Base-by-base conservation (phyloP, 192 early-diverging fungal genomes). In the Backusella westeae region DNA sequence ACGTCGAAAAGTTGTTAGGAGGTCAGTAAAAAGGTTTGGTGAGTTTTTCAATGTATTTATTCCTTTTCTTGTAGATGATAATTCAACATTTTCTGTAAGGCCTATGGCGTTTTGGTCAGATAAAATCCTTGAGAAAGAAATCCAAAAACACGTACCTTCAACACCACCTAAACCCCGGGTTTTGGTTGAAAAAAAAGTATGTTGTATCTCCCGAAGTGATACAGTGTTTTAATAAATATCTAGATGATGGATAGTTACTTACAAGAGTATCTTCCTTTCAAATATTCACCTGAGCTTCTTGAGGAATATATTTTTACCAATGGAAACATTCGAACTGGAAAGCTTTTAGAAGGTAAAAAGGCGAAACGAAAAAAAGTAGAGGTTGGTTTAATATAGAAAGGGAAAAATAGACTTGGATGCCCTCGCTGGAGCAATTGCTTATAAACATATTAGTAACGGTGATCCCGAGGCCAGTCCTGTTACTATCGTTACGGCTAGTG, bases 401-500 rank as follows among this genome's bases (percentile, higher is more conserved):
- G 56, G 23, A 59, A 59, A 23, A 26, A 69, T 35, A 81, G 77
- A 94, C 59, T 77, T 94, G 63, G 97, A 98, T 83, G 91, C 92
- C 0, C 79, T 98, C 38, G 95, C 95, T 23, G 93, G 89, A 4
- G 88, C 89, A 6, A 90, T 96, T 46, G 86, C 91, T 19, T 96
- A 94, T 82, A 89, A 92, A 68, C 95, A 98, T 72, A 81, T 80
- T 0, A 8, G 23, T 26, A 79, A 86, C 34, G 87, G 84, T 69
- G 85, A 84, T 0, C 71, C 77, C 4, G 38, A 79, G 23, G 69
- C 72, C 10, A 34, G 73, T 3, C 91, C 93, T 12, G 66, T 93
- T 49, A 91, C 90, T 4, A 93, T 97, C 80, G 96, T 96, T 17
- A 97, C 96, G 1, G 96, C 96, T 0, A 87, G 91, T 15, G 89